Evolutionary conservation across 768 basidiomycete genomes (phyloP).

Genomic region (Lentinus tigrinus): DNA sequence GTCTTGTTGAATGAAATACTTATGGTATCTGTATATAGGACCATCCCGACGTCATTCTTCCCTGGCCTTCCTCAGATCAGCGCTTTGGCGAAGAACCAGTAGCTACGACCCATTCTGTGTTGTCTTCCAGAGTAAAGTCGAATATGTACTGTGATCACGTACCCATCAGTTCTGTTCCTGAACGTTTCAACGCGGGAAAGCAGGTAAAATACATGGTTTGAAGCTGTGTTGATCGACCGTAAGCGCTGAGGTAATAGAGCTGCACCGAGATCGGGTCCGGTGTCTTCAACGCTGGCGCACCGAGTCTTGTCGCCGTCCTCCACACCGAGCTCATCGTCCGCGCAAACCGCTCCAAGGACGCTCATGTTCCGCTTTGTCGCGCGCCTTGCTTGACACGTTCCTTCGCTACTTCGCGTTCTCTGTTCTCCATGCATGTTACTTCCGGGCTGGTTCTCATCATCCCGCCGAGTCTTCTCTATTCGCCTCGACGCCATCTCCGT

Average conservation of each 20-base stretch:
- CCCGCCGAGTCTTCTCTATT: constrained; percentile 1
- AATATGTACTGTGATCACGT: no score
- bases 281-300: neutral
- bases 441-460: neutral
- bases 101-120: neutral
- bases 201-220: neutral
- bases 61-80: constrained; percentile 26
- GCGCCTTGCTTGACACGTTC: neutral
- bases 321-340: neutral
- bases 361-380: neutral
- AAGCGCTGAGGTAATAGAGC: neutral
- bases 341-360: neutral
- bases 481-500: neutral
- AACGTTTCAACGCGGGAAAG: no score
- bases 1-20: no score
- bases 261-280: neutral
- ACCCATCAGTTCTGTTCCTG: no score
- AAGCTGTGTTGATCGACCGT: neutral
- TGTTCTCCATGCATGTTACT: constrained; percentile 1
- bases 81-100: constrained; percentile 24
- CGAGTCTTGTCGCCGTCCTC: neutral
- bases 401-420: neutral
- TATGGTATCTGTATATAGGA: constrained; percentile 4
- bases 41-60: constrained; percentile 27
- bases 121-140: neutral